These are phyloP conservation scores for Dryas alaskensis DNA, from an alignment of 306 rosid species.

Conservation along the genomic window DNA sequence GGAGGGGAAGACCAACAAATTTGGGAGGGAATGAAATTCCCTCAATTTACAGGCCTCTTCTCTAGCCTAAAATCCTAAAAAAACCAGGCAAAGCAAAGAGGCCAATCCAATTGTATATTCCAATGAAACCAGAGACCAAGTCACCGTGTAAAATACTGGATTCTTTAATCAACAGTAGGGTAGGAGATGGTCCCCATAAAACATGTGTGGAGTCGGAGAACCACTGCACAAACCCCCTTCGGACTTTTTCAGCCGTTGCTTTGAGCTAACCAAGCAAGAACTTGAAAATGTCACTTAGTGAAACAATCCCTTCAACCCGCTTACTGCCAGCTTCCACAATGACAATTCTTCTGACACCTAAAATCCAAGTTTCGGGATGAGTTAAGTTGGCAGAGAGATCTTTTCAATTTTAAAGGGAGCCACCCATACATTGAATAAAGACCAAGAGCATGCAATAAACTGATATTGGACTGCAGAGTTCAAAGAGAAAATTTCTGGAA, in stretches of 20 bases:
- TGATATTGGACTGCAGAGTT: not conserved
- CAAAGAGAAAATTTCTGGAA: not conserved
- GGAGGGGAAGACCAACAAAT: slow-evolving; percentile 43
- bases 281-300: slow-evolving; percentile 83
- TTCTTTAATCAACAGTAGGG: slow-evolving; percentile 34
- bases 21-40: slow-evolving; percentile 42
- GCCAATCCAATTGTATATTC: slow-evolving; percentile 56
- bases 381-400: not conserved
- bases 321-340: slow-evolving; percentile 99
- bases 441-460: not conserved
- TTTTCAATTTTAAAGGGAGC: slow-evolving; percentile 5
- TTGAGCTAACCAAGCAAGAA: slow-evolving; percentile 67
- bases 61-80: slow-evolving; percentile 71
- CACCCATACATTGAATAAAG: not conserved
- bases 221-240: slow-evolving; percentile 33
- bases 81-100: slow-evolving; percentile 67
- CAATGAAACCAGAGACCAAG: slow-evolving; percentile 47
- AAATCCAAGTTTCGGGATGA: slow-evolving; percentile 14
- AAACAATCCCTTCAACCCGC: slow-evolving; percentile 87
- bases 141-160: slow-evolving; percentile 32
- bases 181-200: slow-evolving; percentile 26
- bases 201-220: slow-evolving; percentile 25
- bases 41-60: slow-evolving; percentile 75
- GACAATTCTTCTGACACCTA: slow-evolving; percentile 87
- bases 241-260: slow-evolving; percentile 29